phyloP scores from a whole-genome alignment of 768 basidiomycete species.

The Termitomyces sp. region DNA sequence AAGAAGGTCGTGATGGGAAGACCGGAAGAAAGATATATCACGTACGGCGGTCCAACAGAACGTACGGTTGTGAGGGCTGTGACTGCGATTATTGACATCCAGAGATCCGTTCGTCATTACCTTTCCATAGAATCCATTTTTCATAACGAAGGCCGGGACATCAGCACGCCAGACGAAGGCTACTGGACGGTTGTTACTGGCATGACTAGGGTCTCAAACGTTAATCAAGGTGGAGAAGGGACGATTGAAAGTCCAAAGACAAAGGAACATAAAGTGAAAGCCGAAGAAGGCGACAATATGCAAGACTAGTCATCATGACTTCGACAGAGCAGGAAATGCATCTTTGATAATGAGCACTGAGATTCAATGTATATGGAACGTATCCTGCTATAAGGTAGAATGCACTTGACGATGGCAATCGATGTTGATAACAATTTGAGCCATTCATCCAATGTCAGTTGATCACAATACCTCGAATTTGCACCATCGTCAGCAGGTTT shows the following conservation, averaged over 20 bases:
- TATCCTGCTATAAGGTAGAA: neutral
- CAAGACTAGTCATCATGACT: neutral
- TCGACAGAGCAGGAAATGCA: neutral
- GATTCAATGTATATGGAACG: neutral
- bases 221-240: no score
- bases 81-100: neutral
- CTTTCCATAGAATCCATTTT: constrained; percentile 28
- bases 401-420: neutral
- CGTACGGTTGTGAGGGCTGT: neutral
- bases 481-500: neutral
- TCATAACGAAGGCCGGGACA: constrained; percentile 43
- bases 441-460: neutral
- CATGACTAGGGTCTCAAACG: no score
- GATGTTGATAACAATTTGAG: no score
- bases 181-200: constrained; percentile 41
- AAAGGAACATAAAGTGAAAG: neutral
- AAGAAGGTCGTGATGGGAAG: constrained; percentile 17
- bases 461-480: neutral
- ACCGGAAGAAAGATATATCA: constrained; percentile 44
- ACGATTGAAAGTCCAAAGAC: no score
- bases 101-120: constrained; percentile 39
- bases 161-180: constrained; percentile 63
- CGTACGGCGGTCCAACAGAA: constrained; percentile 29
- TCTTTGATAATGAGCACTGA: neutral
- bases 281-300: no score